Evolutionary conservation across 371 early-diverging fungal genomes (phyloP), one percentile per base, ranked within the genome.

Genomic region (Haplosporangium sp.): DNA sequence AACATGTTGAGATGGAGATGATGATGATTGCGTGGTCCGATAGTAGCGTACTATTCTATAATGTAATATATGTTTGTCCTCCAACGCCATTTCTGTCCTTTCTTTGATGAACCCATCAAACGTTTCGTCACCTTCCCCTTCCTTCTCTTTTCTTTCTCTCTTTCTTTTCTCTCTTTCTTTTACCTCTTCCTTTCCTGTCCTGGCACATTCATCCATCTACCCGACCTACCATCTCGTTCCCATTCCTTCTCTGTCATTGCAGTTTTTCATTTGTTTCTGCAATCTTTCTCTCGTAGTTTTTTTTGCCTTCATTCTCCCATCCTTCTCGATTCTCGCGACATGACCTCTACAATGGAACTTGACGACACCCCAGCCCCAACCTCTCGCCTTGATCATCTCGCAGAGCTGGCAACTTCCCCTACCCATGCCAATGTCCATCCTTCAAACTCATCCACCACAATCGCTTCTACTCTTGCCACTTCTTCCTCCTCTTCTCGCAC

Each of bases 351-450:
- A 47, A 71, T 69, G 70, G 69, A 75, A 75, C 61, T 75, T 52
- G 69, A 69, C 66, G 65, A 75, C 55, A 55, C 69, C 58, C 69
- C 70, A 50, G 55, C 69, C 38, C 67, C 71, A 1, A 76, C 77
- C 23, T 71, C 77, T 18, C 77, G 71, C 47, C 71, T 71, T 42
- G 71, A 71, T 59, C 77, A 76, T 70, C 71, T 76, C 43, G 71
- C 77, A 18, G 70, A 76, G 29, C 48, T 70, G 18, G 77, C 77
- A 5, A 71, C 77, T 38, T 76, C 77, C 21, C 72, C 77, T 23
- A 67, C 72, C 12, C 77, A 70, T 48, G 75, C 75, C 40, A 61
- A 23, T 18, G 61, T 42, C 52, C 64, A 59, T 53, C 65, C 69
- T 38, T 46, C 62, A 14, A 55, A n/a, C 36, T 56, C 68, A 3